Evolutionary conservation across 768 basidiomycete genomes (phyloP).

Genomic region (Suillus discolor): DNA sequence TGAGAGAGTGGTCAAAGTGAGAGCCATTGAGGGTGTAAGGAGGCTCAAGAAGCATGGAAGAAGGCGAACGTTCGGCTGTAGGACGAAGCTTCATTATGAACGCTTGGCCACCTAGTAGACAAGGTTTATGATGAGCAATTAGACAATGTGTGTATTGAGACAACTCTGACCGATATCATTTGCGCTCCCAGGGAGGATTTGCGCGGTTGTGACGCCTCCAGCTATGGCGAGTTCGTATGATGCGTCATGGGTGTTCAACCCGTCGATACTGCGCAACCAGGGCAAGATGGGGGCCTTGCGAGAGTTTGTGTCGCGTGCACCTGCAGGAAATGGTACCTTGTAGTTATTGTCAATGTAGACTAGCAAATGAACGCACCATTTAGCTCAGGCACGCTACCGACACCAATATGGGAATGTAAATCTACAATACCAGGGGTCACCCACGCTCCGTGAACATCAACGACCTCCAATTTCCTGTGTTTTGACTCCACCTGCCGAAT

Average conservation of each 20-base stretch:
- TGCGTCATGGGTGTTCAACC: slow-evolving; percentile 47
- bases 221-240: slow-evolving; percentile 42
- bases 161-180: slow-evolving; percentile 27
- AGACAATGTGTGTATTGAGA: background rate
- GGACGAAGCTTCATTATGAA: slow-evolving; percentile 53
- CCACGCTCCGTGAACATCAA: slow-evolving; percentile 74
- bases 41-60: slow-evolving; percentile 51
- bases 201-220: slow-evolving; percentile 50
- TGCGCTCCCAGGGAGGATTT: slow-evolving; percentile 49
- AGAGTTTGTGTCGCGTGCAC: slow-evolving; percentile 61
- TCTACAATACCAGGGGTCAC: slow-evolving; percentile 70
- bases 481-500: slow-evolving; percentile 26
- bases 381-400: slow-evolving; percentile 37
- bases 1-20: slow-evolving; percentile 18
- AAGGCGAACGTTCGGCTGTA: slow-evolving; percentile 46
- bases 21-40: slow-evolving; percentile 42
- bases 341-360: background rate
- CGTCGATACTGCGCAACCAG: slow-evolving; percentile 54
- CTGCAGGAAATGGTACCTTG: slow-evolving; percentile 26
- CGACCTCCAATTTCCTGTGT: slow-evolving; percentile 43
- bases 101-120: slow-evolving; percentile 45
- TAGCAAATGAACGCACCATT: slow-evolving; percentile 22
- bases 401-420: slow-evolving; percentile 50
- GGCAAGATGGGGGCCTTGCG: slow-evolving; percentile 60
- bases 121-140: background rate